Conservation (phyloP, 176 grass and related monocot genomes). For the Urochloa ruziziensis region DNA sequence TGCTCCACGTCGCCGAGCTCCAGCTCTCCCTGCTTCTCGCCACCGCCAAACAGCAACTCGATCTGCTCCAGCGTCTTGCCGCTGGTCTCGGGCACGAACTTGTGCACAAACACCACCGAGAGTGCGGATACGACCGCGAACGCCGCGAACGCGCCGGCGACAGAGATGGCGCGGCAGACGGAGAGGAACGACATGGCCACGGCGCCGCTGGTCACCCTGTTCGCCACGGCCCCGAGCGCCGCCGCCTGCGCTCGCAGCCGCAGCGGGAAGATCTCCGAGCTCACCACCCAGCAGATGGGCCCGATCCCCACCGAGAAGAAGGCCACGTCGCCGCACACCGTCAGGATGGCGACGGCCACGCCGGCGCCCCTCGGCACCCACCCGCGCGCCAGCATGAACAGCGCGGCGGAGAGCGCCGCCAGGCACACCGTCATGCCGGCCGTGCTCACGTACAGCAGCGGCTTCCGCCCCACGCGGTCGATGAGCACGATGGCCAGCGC, state of each 20-base stretch:
- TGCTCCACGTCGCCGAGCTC: constrained; percentile 49
- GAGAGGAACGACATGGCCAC: constrained; percentile 84
- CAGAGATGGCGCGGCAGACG: constrained; percentile 47
- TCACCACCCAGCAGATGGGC: constrained; percentile 67
- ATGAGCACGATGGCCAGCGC: constrained; percentile 57
- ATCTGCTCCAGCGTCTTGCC: constrained; percentile 80
- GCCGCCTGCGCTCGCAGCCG: constrained; percentile 71
- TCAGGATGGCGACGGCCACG: constrained; percentile 39
- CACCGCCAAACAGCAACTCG: constrained; percentile 48
- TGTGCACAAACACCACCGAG: constrained; percentile 62
- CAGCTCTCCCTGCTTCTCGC: constrained; percentile 1
- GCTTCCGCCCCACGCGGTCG: constrained; percentile 63
- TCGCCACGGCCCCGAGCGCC: constrained; percentile 44
- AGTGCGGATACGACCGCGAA: constrained; percentile 56
- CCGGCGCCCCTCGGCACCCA: constrained; percentile 29
- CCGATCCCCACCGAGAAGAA: constrained; percentile 85
- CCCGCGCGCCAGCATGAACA: constrained; percentile 29
- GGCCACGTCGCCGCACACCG: constrained; percentile 72
- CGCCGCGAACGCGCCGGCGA: constrained; percentile 51
- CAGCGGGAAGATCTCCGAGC: constrained; percentile 75
- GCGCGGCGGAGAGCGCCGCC: constrained; percentile 37
- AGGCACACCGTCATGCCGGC: constrained; percentile 69
- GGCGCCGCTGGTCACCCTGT: constrained; percentile 66
- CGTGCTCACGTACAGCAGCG: constrained; percentile 66
- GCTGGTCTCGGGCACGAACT: constrained; percentile 66